Base-by-base conservation (phyloP, 2,329 filamentous ascomycete species). In the Plectosphaerella sp. region DNA sequence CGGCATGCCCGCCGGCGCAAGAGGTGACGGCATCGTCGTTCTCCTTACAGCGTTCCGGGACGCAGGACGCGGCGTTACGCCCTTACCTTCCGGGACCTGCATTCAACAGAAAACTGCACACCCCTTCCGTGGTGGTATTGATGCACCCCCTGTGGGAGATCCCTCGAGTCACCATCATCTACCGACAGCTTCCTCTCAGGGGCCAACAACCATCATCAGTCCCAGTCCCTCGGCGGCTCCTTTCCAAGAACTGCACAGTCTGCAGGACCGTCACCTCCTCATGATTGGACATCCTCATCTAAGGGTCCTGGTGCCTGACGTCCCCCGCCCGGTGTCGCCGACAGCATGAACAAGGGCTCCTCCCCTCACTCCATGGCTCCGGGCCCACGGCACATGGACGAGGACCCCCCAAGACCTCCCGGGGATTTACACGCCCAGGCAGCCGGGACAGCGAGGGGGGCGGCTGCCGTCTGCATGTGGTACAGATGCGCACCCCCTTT, bases 401-500 rank as follows among this genome's bases (percentile, higher is more conserved):
- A 22, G 22, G 22, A 16, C 39, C 39, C 39, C 20, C 49, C 43
- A 37, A 49, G 51, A 52, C 24, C 14, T 33, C 43, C 39, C 20
- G 11, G 33, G 20, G 12, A 45, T 9, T 54, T 14, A 14, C 33
- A 52, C 24, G 6, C 33, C 47, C 37, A 45, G 33, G n/a, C 42
- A 42, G 16, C 28, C 54, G 46, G 33, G 47, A 36, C 46, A 45
- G 49, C 48, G 11, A 12, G 28, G 28, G 28, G 8, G 28, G 8
- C 8, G 28, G 39, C 43, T 49, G 24, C 47, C 47, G 14, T 43
- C 28, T 33, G 28, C 28, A 12, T 5, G 28, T 33, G 28, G 11
- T 33, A 9, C 28, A 12, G 4, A 33, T 33, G 28, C 28, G 28
- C 28, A 33, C 28, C 28, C 28, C 28, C 28, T 12, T 61, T 66